Evolutionary conservation across 345 rosid genomes (phyloP).

Genomic region (Acer negundo): DNA sequence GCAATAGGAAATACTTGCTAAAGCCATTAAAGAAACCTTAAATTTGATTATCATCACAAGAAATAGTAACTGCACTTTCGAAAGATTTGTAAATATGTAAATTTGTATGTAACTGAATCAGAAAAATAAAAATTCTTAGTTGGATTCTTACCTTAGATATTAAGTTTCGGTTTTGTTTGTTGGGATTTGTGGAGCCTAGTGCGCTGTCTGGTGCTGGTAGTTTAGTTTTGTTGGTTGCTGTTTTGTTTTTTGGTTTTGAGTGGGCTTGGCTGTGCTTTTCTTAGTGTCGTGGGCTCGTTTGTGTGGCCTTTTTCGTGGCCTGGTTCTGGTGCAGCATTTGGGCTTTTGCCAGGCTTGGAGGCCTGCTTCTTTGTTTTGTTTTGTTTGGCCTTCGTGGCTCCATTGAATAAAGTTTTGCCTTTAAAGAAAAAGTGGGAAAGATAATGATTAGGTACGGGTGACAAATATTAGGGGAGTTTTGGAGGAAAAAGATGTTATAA

Average conservation of each 20-base stretch:
- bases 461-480: not conserved
- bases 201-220: too few relatives aligned
- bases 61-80: not conserved
- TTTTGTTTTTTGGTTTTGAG: too few relatives aligned
- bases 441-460: not conserved
- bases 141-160: not conserved
- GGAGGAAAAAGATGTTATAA: not conserved
- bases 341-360: too few relatives aligned
- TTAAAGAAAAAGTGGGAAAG: not conserved
- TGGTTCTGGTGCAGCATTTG: too few relatives aligned
- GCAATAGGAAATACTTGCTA: slow-evolving; percentile 5
- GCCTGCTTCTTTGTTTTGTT: too few relatives aligned
- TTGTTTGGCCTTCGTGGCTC: too few relatives aligned
- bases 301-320: too few relatives aligned
- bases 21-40: not conserved
- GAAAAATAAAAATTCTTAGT: not conserved
- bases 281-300: too few relatives aligned
- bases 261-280: too few relatives aligned
- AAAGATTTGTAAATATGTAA: not conserved
- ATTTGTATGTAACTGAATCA: not conserved
- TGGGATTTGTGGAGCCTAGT: too few relatives aligned
- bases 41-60: not conserved
- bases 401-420: too few relatives aligned
- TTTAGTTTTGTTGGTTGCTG: too few relatives aligned
- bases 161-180: not conserved